Evolutionary conservation across 2,329 filamentous ascomycete genomes (phyloP), one percentile per base, ranked within the genome.

Genomic region (Colletotrichum cuscutae): DNA sequence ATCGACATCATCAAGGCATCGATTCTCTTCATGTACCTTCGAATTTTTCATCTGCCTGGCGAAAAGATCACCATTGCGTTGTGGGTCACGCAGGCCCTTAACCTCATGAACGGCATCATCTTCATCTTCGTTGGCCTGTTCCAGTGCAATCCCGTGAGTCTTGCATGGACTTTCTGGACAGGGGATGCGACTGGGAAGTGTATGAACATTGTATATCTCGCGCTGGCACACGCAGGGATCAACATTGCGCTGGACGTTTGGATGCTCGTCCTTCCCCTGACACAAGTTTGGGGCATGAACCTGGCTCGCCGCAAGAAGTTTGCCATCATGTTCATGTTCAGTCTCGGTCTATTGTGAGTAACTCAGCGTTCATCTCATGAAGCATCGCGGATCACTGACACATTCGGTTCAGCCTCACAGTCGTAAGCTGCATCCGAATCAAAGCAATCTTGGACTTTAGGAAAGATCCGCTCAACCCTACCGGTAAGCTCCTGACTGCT

Each of bases 21-120:
- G 6, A 72, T 72, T 3, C 56, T 72, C n/a, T 72, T 72, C 46
- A 65, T 70, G 70, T 72, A 70, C 24, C 70, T 72, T 6, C 66
- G 70, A 5, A 72, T 72, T 0, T 72, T 72, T 28, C 70, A 72
- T 5, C 49, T 72, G 4, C 70, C 70, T 4, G 70, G 62, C 24
- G 70, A 72, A 28, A 72, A 70, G 46, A 63, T 72, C 12, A 67
- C 60, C 26, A 52, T 65, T 5, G 60, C 53, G n/a, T 28, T 72
- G 0, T 72, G 70, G 70, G 19, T 7, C 1, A 70, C 70, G 0
- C 30, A 60, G 24, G 46, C 8, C 2, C 12, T 72, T 6, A 72
- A 72, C 12, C 13, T 70, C 12, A 1, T 56, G 46, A 70, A n/a
- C 7, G 70, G 70, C 1, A 2, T 72, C 9, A 56, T 35, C 13